phyloP scores from a whole-genome alignment of 106 monocot genomes.

The Dendrobium catenatum region DNA sequence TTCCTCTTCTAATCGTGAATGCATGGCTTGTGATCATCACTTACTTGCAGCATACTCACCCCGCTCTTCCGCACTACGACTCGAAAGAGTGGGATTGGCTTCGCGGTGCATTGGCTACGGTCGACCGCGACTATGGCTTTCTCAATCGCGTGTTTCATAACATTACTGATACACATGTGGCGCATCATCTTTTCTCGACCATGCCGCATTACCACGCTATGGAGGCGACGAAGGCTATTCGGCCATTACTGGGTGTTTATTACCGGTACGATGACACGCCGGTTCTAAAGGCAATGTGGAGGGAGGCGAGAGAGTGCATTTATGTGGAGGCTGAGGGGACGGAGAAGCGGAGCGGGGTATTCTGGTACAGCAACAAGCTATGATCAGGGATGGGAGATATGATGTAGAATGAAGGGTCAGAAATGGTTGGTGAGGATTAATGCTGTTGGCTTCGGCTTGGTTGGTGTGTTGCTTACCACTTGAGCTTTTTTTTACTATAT shows the following conservation, averaged over 20 bases:
- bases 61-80: conserved; percentile 51
- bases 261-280: conserved; percentile 26
- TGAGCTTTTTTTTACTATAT: too few species aligned
- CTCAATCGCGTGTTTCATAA: conserved; percentile 45
- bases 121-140: conserved; percentile 38
- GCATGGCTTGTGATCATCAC: conserved; percentile 49
- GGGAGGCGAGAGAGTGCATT: conserved; percentile 29
- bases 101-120: conserved; percentile 46
- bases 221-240: conserved; percentile 49
- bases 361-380: conserved; percentile 30
- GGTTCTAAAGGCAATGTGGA: conserved; percentile 21
- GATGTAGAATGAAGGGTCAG: too few species aligned
- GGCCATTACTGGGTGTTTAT: conserved; percentile 28
- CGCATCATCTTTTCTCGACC: conserved; percentile 44
- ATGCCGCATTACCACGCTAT: conserved; percentile 58
- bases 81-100: conserved; percentile 67
- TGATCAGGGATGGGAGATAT: not conserved
- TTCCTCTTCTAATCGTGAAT: conserved; percentile 38
- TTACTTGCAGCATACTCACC: conserved; percentile 57
- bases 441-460: too few species aligned
- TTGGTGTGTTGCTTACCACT: too few species aligned
- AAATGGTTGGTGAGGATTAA: too few species aligned
- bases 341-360: conserved; percentile 13
- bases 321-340: conserved; percentile 21
- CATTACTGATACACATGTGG: conserved; percentile 46